Base-by-base conservation (phyloP, 129 eudicot species). In the Pittosporum tobira region DNA sequence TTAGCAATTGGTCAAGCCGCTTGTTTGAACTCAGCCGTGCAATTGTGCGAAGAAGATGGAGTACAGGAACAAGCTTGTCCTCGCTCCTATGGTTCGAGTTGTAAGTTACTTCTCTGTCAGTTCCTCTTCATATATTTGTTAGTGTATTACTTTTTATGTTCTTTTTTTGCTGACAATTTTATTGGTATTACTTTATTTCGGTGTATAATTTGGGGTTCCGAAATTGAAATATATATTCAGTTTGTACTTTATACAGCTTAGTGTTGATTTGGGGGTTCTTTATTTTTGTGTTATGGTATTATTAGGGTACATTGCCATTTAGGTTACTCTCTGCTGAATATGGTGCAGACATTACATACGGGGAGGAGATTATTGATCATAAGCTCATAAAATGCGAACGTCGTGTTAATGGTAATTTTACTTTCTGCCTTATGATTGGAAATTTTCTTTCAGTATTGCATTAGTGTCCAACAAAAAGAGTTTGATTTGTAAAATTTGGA, bases 51-150 rank as follows among this genome's bases (percentile, higher is more conserved):
- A 46, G 68, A 74, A 70, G 68, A 82, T 89, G 83, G 88, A 89
- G 24, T 85, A 89, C 71, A 64, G 77, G 68, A 77, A 85, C 75
- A 89, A 89, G 74, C 88, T 67, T 20, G 84, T 89, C 16, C 94
- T 89, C 40, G 97, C 95, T 65, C 97, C 97, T 5, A 89, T 89
- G 95, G 97, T 89, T 61, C 93, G 97, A 65, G 95, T 89, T 70
- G 97, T 89, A 64, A 82, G 95, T 74, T 42, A 15, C 53, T 30
- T 46, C 55, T 36, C 48, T 34, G 5, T 23, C 4, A 51, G 16
- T 9, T 13, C 6, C 14, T 51, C 6, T 3, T 2, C 9, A 5
- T 51, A n/a, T n/a, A n/a, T n/a, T n/a, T n/a, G n/a, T n/a, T n/a
- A n/a, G n/a, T n/a, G n/a, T n/a, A n/a, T n/a, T n/a, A n/a, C n/a